Base-by-base conservation (phyloP, 768 basidiomycete genomes). In the Tulasnella sp. region DNA sequence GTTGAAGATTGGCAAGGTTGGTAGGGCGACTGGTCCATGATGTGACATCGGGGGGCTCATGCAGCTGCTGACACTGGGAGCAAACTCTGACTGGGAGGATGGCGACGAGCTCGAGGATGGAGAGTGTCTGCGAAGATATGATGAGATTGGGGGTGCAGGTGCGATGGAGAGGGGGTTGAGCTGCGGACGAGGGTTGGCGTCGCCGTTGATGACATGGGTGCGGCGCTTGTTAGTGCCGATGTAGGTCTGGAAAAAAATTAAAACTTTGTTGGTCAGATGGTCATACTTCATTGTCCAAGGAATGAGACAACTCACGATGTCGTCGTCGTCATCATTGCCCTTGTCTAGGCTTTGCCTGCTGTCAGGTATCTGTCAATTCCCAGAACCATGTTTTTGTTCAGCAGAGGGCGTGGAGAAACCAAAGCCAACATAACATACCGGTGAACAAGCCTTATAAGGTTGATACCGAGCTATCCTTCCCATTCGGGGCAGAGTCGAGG, bases 21-120 rank as follows among this genome's bases (percentile, higher is more conserved):
- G 55, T 42, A 57, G 55, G 27, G 55, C n/a, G 43, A 57, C 19
- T 4, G 55, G 55, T 49, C 31, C 53, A n/a, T 4, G 53, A 22
- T 41, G 53, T 11, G 12, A 11, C 31, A 31, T 38, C 11, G 51
- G 17, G 10, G 51, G 31, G 22, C 34, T 22, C 1, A 17, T 53
- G 11, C 11, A n/a, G 53, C 41, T 21, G 24, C 4, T 30, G 12
- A 15, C 1, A 21, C 34, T 22, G 27, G 27, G 43, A 25, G 8
- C 21, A 49, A 29, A 52, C 27, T 27, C 50, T 1, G 55, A 38
- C 34, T 38, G 42, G 4, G 55, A 57, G n/a, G 17, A 29, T 27
- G 55, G 55, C 4, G 55, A 57, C 22, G 55, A 57, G 10, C 24
- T 25, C 11, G 21, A 19, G 10, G 25, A 17, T 3, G 55, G 53